A percentile compares a stretch with the other conserved stretches of the same genome.
Evolutionary conservation across 768 basidiomycete species (phyloP).

Genomic region (Tremella mesenterica): DNA sequence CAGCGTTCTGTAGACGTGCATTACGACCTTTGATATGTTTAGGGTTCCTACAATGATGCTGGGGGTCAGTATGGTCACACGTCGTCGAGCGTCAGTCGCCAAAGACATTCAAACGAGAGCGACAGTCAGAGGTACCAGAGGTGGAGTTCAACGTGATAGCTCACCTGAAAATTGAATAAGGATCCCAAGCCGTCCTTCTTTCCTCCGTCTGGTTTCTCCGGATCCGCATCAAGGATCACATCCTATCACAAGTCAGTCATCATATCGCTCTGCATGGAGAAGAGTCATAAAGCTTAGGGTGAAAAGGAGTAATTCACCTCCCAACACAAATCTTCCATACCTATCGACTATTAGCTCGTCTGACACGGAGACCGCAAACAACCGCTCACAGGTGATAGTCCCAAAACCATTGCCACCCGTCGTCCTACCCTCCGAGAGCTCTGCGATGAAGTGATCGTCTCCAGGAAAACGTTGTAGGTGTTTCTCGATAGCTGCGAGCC

Average conservation of each 20-base stretch:
- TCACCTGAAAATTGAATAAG: slow-evolving; percentile 28
- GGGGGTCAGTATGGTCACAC: background rate
- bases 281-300: too few relatives aligned
- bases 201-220: slow-evolving; percentile 15
- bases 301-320: slow-evolving; percentile 8
- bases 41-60: slow-evolving; percentile 26
- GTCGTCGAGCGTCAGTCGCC: background rate
- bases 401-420: slow-evolving; percentile 34
- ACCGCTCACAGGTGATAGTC: slow-evolving; percentile 24
- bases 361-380: background rate
- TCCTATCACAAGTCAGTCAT: slow-evolving; percentile 11
- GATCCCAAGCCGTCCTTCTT: slow-evolving; percentile 24
- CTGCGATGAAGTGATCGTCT: slow-evolving; percentile 23
- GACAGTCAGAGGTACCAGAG: background rate
- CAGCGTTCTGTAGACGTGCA: slow-evolving; percentile 3
- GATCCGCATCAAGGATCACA: slow-evolving; percentile 26
- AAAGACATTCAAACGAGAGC: too few relatives aligned
- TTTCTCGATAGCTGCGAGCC: background rate
- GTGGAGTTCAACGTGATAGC: background rate
- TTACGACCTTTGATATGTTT: slow-evolving; percentile 17
- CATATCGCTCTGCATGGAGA: too few relatives aligned
- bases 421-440: slow-evolving; percentile 12
- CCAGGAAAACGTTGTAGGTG: background rate
- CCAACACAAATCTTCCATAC: slow-evolving; percentile 39
- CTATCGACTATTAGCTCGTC: slow-evolving; percentile 8